These are phyloP conservation scores for Cyclocybe aegerita DNA, from an alignment of 768 basidiomycete species.

Conservation along the genomic window DNA sequence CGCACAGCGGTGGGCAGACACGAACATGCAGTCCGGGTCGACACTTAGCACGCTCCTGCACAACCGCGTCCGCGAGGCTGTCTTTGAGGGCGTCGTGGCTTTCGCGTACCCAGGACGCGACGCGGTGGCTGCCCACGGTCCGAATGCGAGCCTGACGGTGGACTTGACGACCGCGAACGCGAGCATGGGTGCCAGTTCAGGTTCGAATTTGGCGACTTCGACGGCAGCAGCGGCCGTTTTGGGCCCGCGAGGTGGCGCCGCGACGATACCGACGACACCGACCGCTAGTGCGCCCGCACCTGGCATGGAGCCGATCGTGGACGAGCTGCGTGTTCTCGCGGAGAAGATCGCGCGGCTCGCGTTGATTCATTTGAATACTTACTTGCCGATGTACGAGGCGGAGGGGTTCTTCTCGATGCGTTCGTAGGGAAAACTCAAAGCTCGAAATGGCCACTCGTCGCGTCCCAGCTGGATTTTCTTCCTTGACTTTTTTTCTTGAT, in stretches of 20 bases:
- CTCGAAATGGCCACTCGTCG: background rate
- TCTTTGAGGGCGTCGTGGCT: constrained; percentile 59
- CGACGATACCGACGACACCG: background rate
- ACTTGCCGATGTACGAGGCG: constrained; percentile 75
- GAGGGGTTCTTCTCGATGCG: constrained; percentile 43
- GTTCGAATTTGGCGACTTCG: no score
- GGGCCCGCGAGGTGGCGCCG: background rate
- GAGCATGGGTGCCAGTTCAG: no score
- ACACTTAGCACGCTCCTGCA: constrained; percentile 60
- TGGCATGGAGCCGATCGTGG: constrained; percentile 71
- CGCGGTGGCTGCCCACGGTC: constrained; percentile 16
- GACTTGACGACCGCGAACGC: no score
- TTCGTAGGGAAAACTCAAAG: background rate
- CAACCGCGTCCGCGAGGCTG: constrained; percentile 59
- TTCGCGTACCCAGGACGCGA: constrained; percentile 49
- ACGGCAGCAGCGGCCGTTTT: no score
- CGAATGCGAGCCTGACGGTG: no score
- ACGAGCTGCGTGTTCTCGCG: constrained; percentile 67
- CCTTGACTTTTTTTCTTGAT: no score
- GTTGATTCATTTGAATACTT: constrained; percentile 73
- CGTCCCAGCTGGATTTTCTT: no score
- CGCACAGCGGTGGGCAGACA: constrained; percentile 70
- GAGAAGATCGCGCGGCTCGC: constrained; percentile 74
- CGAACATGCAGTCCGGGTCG: constrained; percentile 62
- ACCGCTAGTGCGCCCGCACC: constrained; percentile 34